Conservation (phyloP, 2,329 filamentous ascomycete genomes). For the Aureobasidium sp. region DNA sequence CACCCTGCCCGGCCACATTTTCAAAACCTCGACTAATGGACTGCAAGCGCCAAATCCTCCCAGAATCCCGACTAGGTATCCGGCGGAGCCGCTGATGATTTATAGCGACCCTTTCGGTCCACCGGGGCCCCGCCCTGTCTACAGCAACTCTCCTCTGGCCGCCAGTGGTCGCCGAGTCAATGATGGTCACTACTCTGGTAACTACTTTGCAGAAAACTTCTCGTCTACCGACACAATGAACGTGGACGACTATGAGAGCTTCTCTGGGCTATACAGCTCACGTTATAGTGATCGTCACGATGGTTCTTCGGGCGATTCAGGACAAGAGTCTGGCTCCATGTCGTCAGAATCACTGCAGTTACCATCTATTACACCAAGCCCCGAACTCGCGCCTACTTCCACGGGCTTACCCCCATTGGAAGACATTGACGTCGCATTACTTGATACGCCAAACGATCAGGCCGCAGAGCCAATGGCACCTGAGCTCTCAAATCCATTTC, state of each 20-base stretch:
- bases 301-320: constrained; percentile 32
- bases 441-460: background rate
- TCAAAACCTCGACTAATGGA: constrained; percentile 8
- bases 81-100: background rate
- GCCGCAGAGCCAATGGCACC: background rate
- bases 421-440: background rate
- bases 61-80: background rate
- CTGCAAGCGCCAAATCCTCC: background rate
- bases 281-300: constrained; percentile 27
- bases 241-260: background rate
- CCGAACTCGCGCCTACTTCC: background rate
- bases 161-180: background rate
- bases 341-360: constrained; percentile 23
- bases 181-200: constrained; percentile 2
- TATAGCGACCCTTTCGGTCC: constrained; percentile 18
- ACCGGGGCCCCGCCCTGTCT: constrained; percentile 18
- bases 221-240: background rate
- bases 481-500: background rate
- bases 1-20: background rate
- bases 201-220: constrained; percentile 1
- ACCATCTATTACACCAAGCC: constrained; percentile 22
- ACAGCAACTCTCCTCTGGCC: constrained; percentile 17
- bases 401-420: background rate
- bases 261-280: background rate
- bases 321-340: constrained; percentile 18